Base-by-base conservation (phyloP, 2,329 filamentous ascomycete genomes). In the Talaromyces funiculosus region DNA sequence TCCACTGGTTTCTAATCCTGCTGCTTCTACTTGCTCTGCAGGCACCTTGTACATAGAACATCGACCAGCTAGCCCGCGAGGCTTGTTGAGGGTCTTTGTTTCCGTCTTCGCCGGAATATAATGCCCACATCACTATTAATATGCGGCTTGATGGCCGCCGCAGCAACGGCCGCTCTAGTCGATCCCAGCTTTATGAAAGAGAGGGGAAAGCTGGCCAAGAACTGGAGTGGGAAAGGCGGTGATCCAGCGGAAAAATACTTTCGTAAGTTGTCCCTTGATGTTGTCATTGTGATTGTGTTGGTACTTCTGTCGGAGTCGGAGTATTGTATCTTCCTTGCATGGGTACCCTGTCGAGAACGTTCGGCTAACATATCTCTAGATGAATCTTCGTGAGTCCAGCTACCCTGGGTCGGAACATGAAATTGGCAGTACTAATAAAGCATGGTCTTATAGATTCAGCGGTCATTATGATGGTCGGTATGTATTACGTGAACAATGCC, bases 381-480 rank as follows among this genome's bases (percentile, higher is more conserved):
- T 67, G 80, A 82, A 70, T 78, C 76, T 20, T 65, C 66, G 75
- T 78, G 74, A 64, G 72, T 70, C 12, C 31, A 33, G 12, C 31
- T 9, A 33, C 31, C 31, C 9, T 33, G 12, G 1, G 31, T 33
- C 8, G 31, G 9, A 3, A 10, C 12, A 8, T 33, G 3, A 33
- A 7, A n/a, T n/a, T 33, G 2, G 40, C 20, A 24, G 20, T 20
- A 22, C 51, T 38, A 45, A 24, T 20, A 54, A 26, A 20, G 20
- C 4, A 22, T 38, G 10, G 16, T 33, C 29, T 47, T 24, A 18
- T 43, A 78, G 77, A 62, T 84, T 84, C 69, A 75, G 82, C 66
- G 74, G 77, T 57, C 82, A 84, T 64, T 84, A 84, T 70, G 82
- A 84, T 65, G 82, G 81, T 61, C 81, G 72, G 72, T 73, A 67